Evolutionary conservation across 805 yeast species (phyloP).

Genomic region (Cyberlindnera galapagoensis): DNA sequence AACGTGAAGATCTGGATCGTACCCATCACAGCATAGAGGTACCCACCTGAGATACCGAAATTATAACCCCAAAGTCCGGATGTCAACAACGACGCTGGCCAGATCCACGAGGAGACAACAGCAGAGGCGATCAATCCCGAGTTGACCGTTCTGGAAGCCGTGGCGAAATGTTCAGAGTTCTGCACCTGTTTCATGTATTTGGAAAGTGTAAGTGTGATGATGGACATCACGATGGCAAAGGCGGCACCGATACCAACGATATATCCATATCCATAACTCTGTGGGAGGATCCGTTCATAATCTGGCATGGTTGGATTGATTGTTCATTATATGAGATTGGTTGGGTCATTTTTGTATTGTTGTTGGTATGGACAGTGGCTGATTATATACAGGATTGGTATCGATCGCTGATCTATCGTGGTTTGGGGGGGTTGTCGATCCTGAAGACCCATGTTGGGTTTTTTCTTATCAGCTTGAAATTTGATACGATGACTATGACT

Average conservation of each 20-base stretch:
- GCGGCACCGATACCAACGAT: constrained; percentile 40
- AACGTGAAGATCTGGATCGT: constrained; percentile 33
- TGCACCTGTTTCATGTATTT: constrained; percentile 34
- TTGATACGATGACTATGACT: too few species aligned
- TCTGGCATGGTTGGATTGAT: constrained; percentile 4
- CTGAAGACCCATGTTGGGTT: too few species aligned
- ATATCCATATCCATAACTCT: constrained; percentile 28
- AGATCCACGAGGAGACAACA: constrained; percentile 41
- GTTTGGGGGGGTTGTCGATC: too few species aligned
- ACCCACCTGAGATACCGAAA: constrained; percentile 37
- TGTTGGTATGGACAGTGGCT: too few species aligned
- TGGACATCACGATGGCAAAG: constrained; percentile 34
- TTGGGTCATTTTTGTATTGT: too few species aligned
- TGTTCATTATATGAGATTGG: too few species aligned
- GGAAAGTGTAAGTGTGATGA: constrained; percentile 28
- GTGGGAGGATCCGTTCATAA: constrained; percentile 7
- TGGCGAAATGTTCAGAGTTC: constrained; percentile 33
- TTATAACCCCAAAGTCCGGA: constrained; percentile 35
- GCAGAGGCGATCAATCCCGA: constrained; percentile 39
- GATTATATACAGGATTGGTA: too few species aligned
- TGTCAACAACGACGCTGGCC: constrained; percentile 36
- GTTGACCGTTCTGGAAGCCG: constrained; percentile 35
- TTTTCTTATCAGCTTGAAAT: too few species aligned
- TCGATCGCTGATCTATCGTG: too few species aligned
- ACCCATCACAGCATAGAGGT: constrained; percentile 26